Conservation (phyloP, 805 yeast genomes). For the Candida xyloterini region DNA sequence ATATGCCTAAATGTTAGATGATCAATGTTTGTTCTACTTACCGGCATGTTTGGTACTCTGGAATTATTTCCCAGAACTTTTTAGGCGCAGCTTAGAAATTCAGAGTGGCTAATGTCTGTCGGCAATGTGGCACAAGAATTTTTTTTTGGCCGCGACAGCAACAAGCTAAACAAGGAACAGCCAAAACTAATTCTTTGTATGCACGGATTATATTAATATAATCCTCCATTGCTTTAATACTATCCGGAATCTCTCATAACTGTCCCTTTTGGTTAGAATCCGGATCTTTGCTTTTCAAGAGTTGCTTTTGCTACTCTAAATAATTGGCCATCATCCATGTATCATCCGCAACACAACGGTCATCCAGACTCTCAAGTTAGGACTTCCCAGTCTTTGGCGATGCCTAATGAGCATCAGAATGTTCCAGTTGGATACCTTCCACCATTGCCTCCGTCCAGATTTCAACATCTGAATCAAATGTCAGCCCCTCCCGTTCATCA, state of each 20-base stretch:
- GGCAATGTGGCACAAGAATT: not conserved
- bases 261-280: not conserved
- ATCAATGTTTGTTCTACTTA: conserved; percentile 5
- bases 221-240: conserved; percentile 3
- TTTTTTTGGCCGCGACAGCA: conserved; percentile 10
- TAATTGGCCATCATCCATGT: conserved; percentile 2
- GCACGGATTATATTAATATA: conserved; percentile 10
- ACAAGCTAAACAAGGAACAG: conserved; percentile 8
- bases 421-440: conserved; percentile 5
- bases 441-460: conserved; percentile 8
- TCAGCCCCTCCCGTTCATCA: conserved; percentile 1
- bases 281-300: conserved; percentile 2
- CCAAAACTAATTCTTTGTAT: conserved; percentile 6
- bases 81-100: not conserved
- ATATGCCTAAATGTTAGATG: conserved; percentile 47
- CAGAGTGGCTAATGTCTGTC: conserved; percentile 1
- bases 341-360: conserved; percentile 7
- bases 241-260: not conserved
- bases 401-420: conserved; percentile 1
- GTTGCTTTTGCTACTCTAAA: not conserved
- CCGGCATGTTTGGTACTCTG: conserved; percentile 12
- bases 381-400: conserved; percentile 1
- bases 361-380: conserved; percentile 1
- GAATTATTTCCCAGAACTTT: not conserved
- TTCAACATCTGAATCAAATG: conserved; percentile 4